These are phyloP conservation scores for Pseudodiploospora longispora DNA, from an alignment of 2,329 filamentous ascomycete genomes.

Conservation along the genomic window DNA sequence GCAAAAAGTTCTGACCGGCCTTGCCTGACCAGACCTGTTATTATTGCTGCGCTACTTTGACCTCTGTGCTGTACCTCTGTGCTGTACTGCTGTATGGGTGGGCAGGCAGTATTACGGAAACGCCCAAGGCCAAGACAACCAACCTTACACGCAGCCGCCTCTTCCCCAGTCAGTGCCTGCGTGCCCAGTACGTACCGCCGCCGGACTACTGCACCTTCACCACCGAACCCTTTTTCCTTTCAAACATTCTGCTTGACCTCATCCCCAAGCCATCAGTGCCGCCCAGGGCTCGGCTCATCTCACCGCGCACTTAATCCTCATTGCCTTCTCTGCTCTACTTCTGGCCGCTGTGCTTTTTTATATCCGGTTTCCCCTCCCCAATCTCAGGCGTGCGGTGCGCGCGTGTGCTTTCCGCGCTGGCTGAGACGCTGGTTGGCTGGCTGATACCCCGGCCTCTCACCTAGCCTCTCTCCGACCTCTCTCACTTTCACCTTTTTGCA, in stretches of 20 bases:
- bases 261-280: conserved; percentile 7
- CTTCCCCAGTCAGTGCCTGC: no score
- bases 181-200: no score
- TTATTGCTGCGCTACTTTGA: no score
- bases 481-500: not conserved
- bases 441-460: conserved; percentile 5
- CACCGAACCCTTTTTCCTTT: conserved; percentile 8
- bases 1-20: not conserved
- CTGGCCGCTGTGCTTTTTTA: not conserved
- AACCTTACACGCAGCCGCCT: no score
- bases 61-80: no score
- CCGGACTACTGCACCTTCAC: not conserved
- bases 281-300: not conserved
- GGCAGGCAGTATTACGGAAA: no score
- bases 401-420: conserved; percentile 7
- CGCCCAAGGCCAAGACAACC: no score
- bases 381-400: conserved; percentile 2
- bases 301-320: not conserved
- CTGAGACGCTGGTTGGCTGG: conserved; percentile 9
- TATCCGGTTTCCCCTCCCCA: conserved; percentile 1
- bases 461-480: conserved; percentile 3
- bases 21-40: not conserved
- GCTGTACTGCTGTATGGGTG: no score
- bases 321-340: not conserved
- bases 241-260: conserved; percentile 8